Base-by-base conservation (phyloP, 108 stramenopile species). In the Cylindrotheca closterium region DNA sequence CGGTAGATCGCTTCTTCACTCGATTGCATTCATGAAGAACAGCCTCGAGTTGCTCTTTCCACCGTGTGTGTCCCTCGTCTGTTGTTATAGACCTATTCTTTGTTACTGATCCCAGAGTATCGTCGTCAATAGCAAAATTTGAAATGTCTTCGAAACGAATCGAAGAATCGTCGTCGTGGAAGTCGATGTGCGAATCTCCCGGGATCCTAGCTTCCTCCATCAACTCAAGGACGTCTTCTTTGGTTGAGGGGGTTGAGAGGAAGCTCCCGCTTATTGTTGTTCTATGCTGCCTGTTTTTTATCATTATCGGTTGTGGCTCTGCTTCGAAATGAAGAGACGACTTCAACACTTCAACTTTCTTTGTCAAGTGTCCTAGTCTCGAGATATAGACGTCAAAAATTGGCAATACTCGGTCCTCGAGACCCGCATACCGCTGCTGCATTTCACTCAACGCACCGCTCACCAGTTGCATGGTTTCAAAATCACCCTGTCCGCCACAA, bases 11-110 rank as follows among this genome's bases (percentile, higher is more conserved):
- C 12, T 67, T 55, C 12, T 51, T 51, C 12, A 74, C 73, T 30
- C 66, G 59, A 42, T 55, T 56, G 30, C 73, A 74, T 47, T 74
- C 73, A 47, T 54, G 51, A 30, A 74, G 33, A 4, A 66, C 73
- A 17, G 66, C 46, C 32, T 74, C 66, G 18, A 74, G 60, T 5
- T 65, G 65, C 23, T 57, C 58, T 45, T 58, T 67, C 42, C 51
- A 67, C 3, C 8, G 23, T 45, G 62, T 47, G 17, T 33, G 31
- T 26, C 4, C 15, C 0, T 22, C 42, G n/a, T 59, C 56, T 8
- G 70, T 62, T 8, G 51, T 45, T 3, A 55, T 37, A 34, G 58
- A 42, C 29, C 22, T 58, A 37, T 58, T 51, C 29, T 30, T 53
- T 5, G 66, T 27, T 3, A 66, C 59, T 7, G 66, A 67, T 27